Evolutionary conservation across 2,329 filamentous ascomycete genomes (phyloP).

Genomic region (Aspergillus novoparasiticus): DNA sequence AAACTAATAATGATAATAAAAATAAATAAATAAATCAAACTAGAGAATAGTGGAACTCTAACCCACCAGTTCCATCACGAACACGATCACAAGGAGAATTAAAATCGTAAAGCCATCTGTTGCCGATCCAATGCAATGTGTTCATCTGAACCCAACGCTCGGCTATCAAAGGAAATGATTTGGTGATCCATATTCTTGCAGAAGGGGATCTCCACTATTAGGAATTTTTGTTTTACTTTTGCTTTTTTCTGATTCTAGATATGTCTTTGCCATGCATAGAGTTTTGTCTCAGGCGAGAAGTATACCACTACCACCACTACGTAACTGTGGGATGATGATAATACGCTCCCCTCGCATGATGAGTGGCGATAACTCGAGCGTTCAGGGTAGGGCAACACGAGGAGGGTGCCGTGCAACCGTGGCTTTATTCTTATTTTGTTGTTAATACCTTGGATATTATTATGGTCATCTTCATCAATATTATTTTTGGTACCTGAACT

Average conservation of each 20-base stretch:
- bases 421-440: neutral
- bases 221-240: neutral
- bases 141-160: neutral
- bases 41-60: neutral
- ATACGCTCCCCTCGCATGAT: slow-evolving; percentile 1
- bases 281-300: neutral
- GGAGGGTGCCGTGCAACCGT: neutral
- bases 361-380: neutral
- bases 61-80: neutral
- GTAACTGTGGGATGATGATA: slow-evolving; percentile 4
- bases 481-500: neutral
- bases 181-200: neutral
- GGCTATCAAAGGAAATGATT: neutral
- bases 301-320: neutral
- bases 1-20: neutral
- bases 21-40: neutral
- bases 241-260: neutral
- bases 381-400: slow-evolving; percentile 1
- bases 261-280: neutral
- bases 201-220: neutral
- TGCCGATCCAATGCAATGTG: neutral
- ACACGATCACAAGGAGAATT: neutral
- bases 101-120: neutral
- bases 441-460: neutral
- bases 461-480: neutral